These are phyloP conservation scores for Areca catechu DNA, from an alignment of 176 grass and related monocot genomes.

Conservation along the genomic window DNA sequence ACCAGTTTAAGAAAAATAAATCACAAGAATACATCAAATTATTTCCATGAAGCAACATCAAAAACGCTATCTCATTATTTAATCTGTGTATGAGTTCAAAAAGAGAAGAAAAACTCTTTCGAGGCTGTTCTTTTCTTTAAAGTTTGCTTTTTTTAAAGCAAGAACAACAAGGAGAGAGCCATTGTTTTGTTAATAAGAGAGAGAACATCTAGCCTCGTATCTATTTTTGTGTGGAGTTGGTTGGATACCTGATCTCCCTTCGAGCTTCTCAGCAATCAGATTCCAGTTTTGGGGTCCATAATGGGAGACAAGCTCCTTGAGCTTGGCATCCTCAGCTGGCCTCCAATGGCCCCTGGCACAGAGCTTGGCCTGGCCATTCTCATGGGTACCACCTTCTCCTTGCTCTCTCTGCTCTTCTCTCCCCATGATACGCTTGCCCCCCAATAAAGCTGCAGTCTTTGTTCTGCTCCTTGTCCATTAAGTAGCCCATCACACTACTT, in stretches of 20 bases:
- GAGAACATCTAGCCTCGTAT: no score
- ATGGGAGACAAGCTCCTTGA: constrained; percentile 16
- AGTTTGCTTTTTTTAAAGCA: no score
- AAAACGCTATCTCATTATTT: no score
- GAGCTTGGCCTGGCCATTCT: constrained; percentile 4
- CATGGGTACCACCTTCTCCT: background rate
- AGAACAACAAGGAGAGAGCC: background rate
- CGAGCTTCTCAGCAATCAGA: constrained; percentile 19
- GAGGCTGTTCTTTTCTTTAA: background rate
- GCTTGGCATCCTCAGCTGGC: constrained; percentile 17
- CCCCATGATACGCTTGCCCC: background rate
- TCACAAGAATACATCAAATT: no score
- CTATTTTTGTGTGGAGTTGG: background rate
- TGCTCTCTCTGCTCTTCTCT: background rate
- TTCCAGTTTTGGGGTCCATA: constrained; percentile 27
- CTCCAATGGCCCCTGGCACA: constrained; percentile 23
- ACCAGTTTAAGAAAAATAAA: no score
- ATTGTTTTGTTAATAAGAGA: no score
- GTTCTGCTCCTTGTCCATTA: background rate
- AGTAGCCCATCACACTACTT: constrained; percentile 1
- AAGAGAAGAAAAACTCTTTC: background rate
- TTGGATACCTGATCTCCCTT: constrained; percentile 20
- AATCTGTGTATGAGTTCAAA: no score
- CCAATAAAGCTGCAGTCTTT: background rate
- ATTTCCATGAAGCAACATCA: no score